Percentiles rank a stretch among this genome's conserved stretches.
Conservation (phyloP, 768 basidiomycete species). For the Auriscalpium orientale region DNA sequence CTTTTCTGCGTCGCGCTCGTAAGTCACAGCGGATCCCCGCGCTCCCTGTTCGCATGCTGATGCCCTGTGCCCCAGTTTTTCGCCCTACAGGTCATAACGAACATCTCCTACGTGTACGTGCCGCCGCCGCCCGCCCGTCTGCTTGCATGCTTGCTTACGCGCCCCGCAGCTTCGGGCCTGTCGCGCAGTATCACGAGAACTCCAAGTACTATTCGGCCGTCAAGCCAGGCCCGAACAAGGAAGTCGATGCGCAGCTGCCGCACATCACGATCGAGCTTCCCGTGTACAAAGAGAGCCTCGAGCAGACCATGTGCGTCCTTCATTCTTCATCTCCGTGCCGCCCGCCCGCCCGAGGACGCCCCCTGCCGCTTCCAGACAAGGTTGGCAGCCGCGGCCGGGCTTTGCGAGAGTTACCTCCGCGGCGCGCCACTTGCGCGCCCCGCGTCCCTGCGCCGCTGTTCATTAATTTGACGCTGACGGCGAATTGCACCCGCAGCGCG, state of each 20-base stretch:
- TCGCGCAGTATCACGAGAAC: conserved; percentile 81
- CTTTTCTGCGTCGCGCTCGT: conserved; percentile 73
- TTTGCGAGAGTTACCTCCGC: background rate
- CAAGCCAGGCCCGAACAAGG: conserved; percentile 52
- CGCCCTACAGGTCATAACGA: conserved; percentile 58
- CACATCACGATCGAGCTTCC: conserved; percentile 80
- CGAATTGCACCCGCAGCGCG: conserved; percentile 31
- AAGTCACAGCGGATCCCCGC: conserved; percentile 19
- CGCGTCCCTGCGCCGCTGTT: too few species aligned
- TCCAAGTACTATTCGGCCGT: conserved; percentile 76
- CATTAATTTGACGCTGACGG: background rate
- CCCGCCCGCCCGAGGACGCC: too few species aligned
- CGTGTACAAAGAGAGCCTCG: conserved; percentile 81
- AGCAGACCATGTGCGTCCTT: conserved; percentile 67
- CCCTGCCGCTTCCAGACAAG: background rate
- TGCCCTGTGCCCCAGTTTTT: conserved; percentile 48
- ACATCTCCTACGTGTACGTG: conserved; percentile 56
- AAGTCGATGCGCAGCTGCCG: conserved; percentile 56
- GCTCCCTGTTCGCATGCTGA: background rate
- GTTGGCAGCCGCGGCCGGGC: background rate
- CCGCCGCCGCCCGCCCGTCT: conserved; percentile 3
- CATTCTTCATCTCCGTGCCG: background rate
- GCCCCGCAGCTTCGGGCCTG: conserved; percentile 58
- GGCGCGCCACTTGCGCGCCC: too few species aligned
- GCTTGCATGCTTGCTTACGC: background rate